A percentile compares a stretch with the other conserved stretches of the same genome.
These are phyloP conservation scores for Saprolegnia parasitica DNA, from an alignment of 352 stramenopile species.

Conservation along the genomic window DNA sequence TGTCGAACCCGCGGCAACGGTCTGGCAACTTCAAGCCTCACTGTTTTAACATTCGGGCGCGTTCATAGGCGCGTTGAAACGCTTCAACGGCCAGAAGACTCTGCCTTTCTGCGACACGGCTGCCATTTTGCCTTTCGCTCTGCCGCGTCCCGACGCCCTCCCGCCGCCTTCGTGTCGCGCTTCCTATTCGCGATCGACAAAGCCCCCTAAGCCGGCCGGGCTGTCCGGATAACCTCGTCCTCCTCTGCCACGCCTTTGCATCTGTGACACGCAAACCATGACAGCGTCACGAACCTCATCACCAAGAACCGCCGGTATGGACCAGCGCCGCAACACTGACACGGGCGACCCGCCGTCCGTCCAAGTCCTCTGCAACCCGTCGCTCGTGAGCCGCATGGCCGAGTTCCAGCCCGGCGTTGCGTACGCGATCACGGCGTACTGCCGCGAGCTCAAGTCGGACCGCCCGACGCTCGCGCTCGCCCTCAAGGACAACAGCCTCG, in stretches of 20 bases:
- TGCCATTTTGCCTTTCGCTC: conserved; percentile 5
- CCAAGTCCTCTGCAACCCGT: conserved; percentile 13
- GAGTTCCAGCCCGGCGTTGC: conserved; percentile 18
- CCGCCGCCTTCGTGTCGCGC: conserved; percentile 4
- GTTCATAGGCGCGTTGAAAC: conserved; percentile 8
- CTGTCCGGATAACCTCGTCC: background rate
- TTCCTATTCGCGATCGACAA: conserved; percentile 2
- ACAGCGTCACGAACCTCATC: background rate
- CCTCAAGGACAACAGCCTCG: conserved; percentile 26
- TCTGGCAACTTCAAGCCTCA: background rate
- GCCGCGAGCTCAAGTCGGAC: background rate
- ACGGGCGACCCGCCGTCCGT: conserved; percentile 19
- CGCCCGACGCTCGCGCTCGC: conserved; percentile 9
- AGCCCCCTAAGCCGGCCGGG: background rate
- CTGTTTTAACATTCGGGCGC: background rate
- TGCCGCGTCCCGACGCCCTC: background rate
- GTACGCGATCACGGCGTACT: conserved; percentile 12
- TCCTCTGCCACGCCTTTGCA: background rate
- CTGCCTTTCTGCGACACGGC: background rate
- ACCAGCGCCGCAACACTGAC: conserved; percentile 13
- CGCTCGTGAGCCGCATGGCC: conserved; percentile 5
- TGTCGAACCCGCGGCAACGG: no score
- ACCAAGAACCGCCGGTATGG: background rate
- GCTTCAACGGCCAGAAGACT: background rate
- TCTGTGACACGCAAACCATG: background rate